Percentiles rank a stretch among this genome's conserved stretches.
Conservation (phyloP, 148 eudicot species). For the Chenopodium formosanum region DNA sequence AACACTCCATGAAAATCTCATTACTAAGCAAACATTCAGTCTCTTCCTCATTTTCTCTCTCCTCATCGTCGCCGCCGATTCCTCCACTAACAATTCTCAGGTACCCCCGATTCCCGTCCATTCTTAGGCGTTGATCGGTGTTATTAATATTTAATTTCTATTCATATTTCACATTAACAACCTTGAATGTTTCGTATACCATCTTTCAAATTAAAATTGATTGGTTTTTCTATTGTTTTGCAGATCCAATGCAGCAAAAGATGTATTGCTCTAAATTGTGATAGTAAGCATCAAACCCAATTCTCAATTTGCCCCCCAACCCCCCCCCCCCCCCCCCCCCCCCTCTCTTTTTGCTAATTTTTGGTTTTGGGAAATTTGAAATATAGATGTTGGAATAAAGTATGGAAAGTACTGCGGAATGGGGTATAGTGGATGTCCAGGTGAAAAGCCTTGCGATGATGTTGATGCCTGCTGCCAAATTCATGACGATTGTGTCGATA, state of each 20-base stretch:
- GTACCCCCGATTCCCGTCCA: slow-evolving; percentile 17
- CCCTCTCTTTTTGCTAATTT: neutral
- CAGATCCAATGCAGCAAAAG: slow-evolving; percentile 77
- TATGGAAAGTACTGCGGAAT: slow-evolving; percentile 96
- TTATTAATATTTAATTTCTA: no score
- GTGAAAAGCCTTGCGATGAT: slow-evolving; percentile 94
- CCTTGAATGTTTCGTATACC: neutral
- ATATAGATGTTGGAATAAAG: slow-evolving; percentile 70
- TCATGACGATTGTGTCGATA: slow-evolving; percentile 86
- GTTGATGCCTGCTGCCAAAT: slow-evolving; percentile 88
- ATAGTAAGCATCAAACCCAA: slow-evolving; percentile 41
- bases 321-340: no score
- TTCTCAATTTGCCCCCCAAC: neutral
- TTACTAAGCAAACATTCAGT: neutral
- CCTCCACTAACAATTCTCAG: slow-evolving; percentile 47
- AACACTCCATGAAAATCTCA: neutral
- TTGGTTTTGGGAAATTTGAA: neutral
- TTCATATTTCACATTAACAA: no score
- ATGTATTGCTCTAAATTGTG: slow-evolving; percentile 67
- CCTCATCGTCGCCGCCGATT: slow-evolving; percentile 27
- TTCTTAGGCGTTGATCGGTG: no score
- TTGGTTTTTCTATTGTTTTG: neutral
- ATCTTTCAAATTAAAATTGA: neutral
- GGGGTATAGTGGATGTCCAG: slow-evolving; percentile 89
- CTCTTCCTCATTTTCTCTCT: slow-evolving; percentile 2